A percentile compares a stretch with the other conserved stretches of the same genome.
Conservation (phyloP, 805 yeast species). For the Suhomyces sp. region DNA sequence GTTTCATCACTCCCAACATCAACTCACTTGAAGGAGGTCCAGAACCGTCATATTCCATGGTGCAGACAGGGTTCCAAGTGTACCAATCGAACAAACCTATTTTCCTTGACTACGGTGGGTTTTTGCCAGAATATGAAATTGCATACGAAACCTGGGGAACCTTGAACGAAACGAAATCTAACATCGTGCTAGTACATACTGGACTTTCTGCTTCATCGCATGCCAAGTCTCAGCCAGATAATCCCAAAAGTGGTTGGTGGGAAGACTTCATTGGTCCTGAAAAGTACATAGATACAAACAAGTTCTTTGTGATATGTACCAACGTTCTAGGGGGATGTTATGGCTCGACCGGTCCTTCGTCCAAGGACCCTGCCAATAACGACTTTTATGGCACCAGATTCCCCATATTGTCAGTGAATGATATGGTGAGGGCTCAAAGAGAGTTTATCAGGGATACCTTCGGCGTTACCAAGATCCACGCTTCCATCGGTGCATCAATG, state of each 20-base stretch:
- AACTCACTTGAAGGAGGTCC: slow-evolving; percentile 65
- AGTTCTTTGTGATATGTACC: slow-evolving; percentile 81
- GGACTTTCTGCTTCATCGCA: slow-evolving; percentile 94
- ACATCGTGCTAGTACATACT: slow-evolving; percentile 81
- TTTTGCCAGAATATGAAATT: slow-evolving; percentile 68
- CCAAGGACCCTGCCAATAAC: slow-evolving; percentile 66
- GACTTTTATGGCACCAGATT: slow-evolving; percentile 80
- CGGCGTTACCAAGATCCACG: slow-evolving; percentile 63
- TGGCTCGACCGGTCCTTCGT: slow-evolving; percentile 92
- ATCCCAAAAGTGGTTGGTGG: slow-evolving; percentile 90
- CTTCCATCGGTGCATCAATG: slow-evolving; percentile 89
- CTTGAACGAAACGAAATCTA: slow-evolving; percentile 59
- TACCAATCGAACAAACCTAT: slow-evolving; percentile 58
- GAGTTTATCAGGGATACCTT: slow-evolving; percentile 62
- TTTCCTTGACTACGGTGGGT: slow-evolving; percentile 79
- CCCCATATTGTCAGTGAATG: slow-evolving; percentile 82
- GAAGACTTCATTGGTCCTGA: slow-evolving; percentile 89
- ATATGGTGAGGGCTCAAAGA: slow-evolving; percentile 89
- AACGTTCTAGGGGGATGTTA: slow-evolving; percentile 93
- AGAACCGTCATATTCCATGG: slow-evolving; percentile 78
- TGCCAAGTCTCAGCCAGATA: slow-evolving; percentile 75
- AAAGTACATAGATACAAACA: slow-evolving; percentile 72
- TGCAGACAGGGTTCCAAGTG: slow-evolving; percentile 63
- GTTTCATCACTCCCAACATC: slow-evolving; percentile 15
- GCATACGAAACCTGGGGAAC: slow-evolving; percentile 94